Evolutionary conservation across 2,329 filamentous ascomycete species (phyloP), one percentile per base, ranked within the genome.

Genomic region (Aspergillus novoparasiticus): DNA sequence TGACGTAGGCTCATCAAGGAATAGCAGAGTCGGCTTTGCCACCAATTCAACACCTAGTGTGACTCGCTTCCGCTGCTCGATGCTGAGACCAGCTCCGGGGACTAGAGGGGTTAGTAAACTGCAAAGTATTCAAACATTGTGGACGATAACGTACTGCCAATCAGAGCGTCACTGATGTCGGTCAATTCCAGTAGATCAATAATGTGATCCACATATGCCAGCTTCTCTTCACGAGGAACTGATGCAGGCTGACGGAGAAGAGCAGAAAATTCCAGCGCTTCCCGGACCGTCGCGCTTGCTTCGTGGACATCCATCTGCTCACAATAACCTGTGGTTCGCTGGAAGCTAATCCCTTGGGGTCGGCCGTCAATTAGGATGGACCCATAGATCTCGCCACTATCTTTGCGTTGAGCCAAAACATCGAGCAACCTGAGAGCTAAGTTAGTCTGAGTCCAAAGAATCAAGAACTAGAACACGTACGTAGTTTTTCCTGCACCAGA

Each of bases 271-370:
- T 85, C 80, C 0, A 90, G 76, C 0, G 88, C 88, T 66, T 90
- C 88, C 8, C 85, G 81, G 0, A 90, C 87, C 0, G 88, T 90
- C 0, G 87, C 81, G 0, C 86, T 87, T 0, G 84, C 82, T 63
- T 89, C 86, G 68, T 90, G 88, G 1, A 90, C 82, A 68, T 90
- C 88, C 75, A 86, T 84, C 69, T 90, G 88, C 69, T 90, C 82
- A 28, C 80, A 83, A 69, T 83, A 85, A 0, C 83, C 84, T 0
- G 83, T 82, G 3, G 78, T 80, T 26, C 83, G 73, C 64, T 84
- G 83, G 68, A 85, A 85, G 2, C 81, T 79, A 28, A 74, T 74
- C 0, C 77, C 76, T 41, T 80, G 72, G 3, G 78, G 78, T 14
- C 71, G 72, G 6, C 79, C 79, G 53, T 82, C 79, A 39, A 82